A percentile compares a stretch with the other conserved stretches of the same genome.
These are phyloP conservation scores for Trichoderma atrobrunneum DNA, from an alignment of 2,329 filamentous ascomycete genomes.

Conservation along the genomic window DNA sequence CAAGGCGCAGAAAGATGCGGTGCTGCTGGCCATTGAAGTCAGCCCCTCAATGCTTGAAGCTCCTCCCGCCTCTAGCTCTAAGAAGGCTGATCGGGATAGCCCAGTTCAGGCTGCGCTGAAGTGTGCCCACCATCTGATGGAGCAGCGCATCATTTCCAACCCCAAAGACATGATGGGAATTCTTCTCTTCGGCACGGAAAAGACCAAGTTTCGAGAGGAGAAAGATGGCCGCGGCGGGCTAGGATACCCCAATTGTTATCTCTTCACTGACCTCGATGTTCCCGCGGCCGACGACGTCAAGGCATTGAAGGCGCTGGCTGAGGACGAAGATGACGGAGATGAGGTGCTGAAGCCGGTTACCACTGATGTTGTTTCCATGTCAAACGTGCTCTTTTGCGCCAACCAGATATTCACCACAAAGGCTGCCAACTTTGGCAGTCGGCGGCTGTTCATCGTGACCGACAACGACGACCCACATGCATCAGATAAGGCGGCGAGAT, in stretches of 20 bases:
- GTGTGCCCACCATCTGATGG: slow-evolving; percentile 92
- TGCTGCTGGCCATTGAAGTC: slow-evolving; percentile 93
- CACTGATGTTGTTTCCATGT: slow-evolving; percentile 70
- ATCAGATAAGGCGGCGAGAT: slow-evolving; percentile 67
- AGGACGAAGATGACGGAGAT: slow-evolving; percentile 70
- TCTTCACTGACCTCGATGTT: slow-evolving; percentile 83
- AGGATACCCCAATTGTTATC: slow-evolving; percentile 86
- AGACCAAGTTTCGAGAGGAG: slow-evolving; percentile 73
- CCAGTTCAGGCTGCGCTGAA: slow-evolving; percentile 82
- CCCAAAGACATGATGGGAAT: slow-evolving; percentile 98
- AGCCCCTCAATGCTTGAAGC: slow-evolving; percentile 79
- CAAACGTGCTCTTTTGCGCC: slow-evolving; percentile 87
- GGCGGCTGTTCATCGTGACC: slow-evolving; percentile 92
- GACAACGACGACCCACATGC: slow-evolving; percentile 86
- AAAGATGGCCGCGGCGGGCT: slow-evolving; percentile 57
- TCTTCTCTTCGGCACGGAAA: slow-evolving; percentile 83
- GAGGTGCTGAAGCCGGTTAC: slow-evolving; percentile 67
- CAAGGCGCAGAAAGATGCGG: slow-evolving; percentile 91
- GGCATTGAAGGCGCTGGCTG: slow-evolving; percentile 68
- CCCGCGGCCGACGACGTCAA: slow-evolving; percentile 87
- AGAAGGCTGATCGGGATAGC: slow-evolving; percentile 75
- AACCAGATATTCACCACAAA: slow-evolving; percentile 96
- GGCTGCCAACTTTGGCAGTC: slow-evolving; percentile 88
- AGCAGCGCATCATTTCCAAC: slow-evolving; percentile 96
- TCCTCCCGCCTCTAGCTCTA: slow-evolving; percentile 63